Conservation (phyloP, 2,329 filamentous ascomycete species). For the Coccinonectria pachysandricola region DNA sequence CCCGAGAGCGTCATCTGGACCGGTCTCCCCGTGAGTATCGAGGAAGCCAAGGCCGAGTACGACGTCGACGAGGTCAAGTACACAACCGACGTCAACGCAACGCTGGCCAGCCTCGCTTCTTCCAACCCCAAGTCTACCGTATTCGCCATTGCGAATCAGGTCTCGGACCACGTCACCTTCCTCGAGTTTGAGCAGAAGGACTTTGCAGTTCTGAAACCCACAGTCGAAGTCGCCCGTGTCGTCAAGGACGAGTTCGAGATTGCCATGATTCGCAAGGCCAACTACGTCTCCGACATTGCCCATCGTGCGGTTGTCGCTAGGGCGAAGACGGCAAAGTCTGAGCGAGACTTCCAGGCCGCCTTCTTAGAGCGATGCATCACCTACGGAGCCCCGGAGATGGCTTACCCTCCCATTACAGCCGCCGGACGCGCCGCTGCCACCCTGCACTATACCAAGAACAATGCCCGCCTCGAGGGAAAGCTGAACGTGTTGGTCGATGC, state of each 20-base stretch:
- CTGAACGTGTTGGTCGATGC: conserved; percentile 78
- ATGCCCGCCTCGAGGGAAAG: conserved; percentile 58
- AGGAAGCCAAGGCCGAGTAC: conserved; percentile 67
- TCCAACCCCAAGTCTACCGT: conserved; percentile 36
- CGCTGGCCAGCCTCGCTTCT: conserved; percentile 45
- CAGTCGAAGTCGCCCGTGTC: conserved; percentile 59
- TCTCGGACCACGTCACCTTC: conserved; percentile 63
- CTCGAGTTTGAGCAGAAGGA: conserved; percentile 59
- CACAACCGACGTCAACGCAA: conserved; percentile 64
- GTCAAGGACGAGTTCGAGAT: conserved; percentile 69
- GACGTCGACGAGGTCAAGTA: conserved; percentile 71
- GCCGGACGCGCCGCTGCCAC: conserved; percentile 71
- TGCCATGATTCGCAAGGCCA: conserved; percentile 61
- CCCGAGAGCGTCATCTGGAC: conserved; percentile 90
- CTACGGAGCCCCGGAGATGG: conserved; percentile 68
- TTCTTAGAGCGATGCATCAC: conserved; percentile 71
- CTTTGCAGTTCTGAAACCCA: conserved; percentile 42
- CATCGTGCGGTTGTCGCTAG: conserved; percentile 52
- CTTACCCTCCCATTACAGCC: conserved; percentile 81
- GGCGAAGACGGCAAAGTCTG: conserved; percentile 58
- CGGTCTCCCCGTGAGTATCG: conserved; percentile 67
- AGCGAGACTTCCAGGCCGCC: conserved; percentile 71
- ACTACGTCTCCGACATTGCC: conserved; percentile 56
- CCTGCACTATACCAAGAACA: conserved; percentile 78
- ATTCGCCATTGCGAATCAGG: conserved; percentile 69